These are phyloP conservation scores for Glutinoglossum americanum DNA, from an alignment of 495 filamentous ascomycete species.

Conservation along the genomic window DNA sequence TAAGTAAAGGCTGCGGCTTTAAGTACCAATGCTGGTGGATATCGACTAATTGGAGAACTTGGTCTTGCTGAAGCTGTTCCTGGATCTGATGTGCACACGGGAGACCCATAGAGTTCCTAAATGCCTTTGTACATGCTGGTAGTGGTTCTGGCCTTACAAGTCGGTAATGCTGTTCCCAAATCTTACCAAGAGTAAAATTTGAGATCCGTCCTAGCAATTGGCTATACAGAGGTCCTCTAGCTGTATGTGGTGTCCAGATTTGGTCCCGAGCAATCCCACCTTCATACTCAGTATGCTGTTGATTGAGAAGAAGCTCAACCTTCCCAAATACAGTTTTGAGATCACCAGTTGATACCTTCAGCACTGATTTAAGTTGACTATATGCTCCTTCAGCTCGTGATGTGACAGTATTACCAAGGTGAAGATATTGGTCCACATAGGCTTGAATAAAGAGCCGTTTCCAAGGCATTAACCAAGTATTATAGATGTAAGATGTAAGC, in stretches of 20 bases:
- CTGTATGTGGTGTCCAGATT: background rate
- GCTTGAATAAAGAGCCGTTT: background rate
- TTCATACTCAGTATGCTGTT: background rate
- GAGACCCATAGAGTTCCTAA: background rate
- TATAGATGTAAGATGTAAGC: background rate
- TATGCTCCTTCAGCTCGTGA: background rate
- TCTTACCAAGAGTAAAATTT: background rate
- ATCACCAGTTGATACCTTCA: background rate
- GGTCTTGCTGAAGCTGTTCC: background rate
- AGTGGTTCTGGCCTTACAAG: background rate
- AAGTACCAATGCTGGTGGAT: background rate
- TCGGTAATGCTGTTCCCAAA: background rate
- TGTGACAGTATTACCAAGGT: background rate
- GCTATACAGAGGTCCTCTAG: background rate
- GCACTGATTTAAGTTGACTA: background rate
- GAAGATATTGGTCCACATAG: background rate
- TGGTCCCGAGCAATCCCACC: background rate
- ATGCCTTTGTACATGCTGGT: background rate
- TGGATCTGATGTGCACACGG: background rate
- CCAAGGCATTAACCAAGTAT: background rate
- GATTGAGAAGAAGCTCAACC: background rate
- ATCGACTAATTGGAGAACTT: background rate
- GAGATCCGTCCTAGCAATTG: background rate
- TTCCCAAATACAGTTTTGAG: background rate
- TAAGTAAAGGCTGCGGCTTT: background rate